Conservation (phyloP, 176 grass and related monocot species). For the Hsuehochloa calcarea region DNA sequence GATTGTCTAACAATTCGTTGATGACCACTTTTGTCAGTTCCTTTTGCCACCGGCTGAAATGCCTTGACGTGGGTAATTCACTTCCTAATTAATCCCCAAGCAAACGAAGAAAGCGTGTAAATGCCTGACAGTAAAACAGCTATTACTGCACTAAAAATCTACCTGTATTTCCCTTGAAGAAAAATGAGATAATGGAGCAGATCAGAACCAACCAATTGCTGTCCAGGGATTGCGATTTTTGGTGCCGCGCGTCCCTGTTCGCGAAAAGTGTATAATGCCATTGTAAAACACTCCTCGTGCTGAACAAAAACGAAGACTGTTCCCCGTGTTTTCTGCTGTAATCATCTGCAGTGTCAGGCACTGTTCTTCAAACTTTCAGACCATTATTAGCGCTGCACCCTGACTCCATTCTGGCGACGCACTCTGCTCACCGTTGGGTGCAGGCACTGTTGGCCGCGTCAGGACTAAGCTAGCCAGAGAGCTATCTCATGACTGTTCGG, state of each 20-base stretch:
- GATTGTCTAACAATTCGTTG: not conserved
- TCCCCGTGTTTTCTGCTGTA: not conserved
- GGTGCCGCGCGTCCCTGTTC: not conserved
- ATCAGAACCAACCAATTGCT: not conserved
- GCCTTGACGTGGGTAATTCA: slow-evolving; percentile 21
- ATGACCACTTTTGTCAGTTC: not conserved
- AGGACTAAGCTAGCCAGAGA: not conserved
- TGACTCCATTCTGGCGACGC: not conserved
- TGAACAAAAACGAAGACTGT: not conserved
- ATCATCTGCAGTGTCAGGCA: not conserved
- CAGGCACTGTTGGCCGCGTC: slow-evolving; percentile 9
- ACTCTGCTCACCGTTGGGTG: not conserved
- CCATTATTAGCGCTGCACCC: not conserved
- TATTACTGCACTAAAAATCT: not conserved
- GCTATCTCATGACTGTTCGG: not conserved
- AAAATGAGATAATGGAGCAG: not conserved
- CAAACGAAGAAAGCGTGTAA: not conserved
- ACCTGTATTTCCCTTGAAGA: not conserved
- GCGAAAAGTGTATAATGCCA: not conserved
- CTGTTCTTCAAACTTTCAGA: not conserved
- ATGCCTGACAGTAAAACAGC: slow-evolving; percentile 16
- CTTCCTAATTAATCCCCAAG: not conserved
- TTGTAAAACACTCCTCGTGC: not conserved
- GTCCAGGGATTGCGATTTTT: not conserved
- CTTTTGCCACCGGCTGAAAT: slow-evolving; percentile 14